Evolutionary conservation across 1,284 basidiomycete species (phyloP), one percentile per base, ranked within the genome.

Genomic region (Kwoniella shivajii): DNA sequence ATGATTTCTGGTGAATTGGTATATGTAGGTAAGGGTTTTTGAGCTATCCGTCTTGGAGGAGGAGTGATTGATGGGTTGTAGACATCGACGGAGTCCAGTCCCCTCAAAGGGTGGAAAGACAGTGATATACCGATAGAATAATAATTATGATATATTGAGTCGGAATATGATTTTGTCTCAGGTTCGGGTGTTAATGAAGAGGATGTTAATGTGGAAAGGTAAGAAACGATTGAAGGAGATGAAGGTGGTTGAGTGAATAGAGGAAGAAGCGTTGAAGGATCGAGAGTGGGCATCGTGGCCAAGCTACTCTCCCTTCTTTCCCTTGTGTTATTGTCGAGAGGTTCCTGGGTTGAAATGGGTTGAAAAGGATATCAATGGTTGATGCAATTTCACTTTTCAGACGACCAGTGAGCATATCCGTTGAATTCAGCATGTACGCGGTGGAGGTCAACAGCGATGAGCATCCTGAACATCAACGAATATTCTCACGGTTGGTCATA

Each of bases 121-220:
- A 94, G 78, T 59, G 90, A 92, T 65, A 94, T 65, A 11, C 91
- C 92, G 31, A 92, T 81, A 1, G 81, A 29, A 71, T 83, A 84
- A 79, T 91, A 92, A 75, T 90, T 93, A 79, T 88, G 84, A 79
- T 92, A 96, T 57, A 90, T 84, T 4, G 84, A 84, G 74, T 94
- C 90, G 34, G 87, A 74, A 74, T 90, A 94, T 0, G 85, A 78
- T 72, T 90, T 91, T 73, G 89, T 78, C 58, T 88, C 83, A 10
- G 87, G 85, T n/a, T 67, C 59, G 2, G 73, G 59, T 18, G 51
- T 33, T 13, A 53, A 57, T 18, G 59, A 34, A 31, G 60, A 7
- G 31, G 56, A 39, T 34, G 54, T 7, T 37, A 64, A 50, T 11
- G 55, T 37, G 16, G 43, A 29, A 38, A 63, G 55, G 34, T 59